These are phyloP conservation scores for Lolium perenne DNA, from an alignment of 176 grass and related monocot genomes.

Conservation along the genomic window DNA sequence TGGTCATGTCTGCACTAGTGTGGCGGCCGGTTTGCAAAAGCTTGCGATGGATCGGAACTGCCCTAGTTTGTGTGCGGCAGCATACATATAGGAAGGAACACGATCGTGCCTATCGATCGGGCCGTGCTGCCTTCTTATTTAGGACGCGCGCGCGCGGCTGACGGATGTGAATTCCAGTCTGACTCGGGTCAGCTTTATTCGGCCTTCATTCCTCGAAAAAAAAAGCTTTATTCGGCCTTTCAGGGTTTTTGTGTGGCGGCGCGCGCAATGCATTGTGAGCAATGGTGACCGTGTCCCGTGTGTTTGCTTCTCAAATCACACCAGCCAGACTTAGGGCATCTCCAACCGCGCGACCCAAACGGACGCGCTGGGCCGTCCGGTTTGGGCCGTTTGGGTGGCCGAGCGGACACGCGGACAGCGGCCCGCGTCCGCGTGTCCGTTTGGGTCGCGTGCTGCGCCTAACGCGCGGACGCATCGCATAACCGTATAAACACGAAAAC, in stretches of 20 bases:
- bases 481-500: no score
- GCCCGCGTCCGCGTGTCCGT: no score
- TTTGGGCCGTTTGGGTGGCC: no score
- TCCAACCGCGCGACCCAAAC: no score
- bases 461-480: no score
- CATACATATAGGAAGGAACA: neutral
- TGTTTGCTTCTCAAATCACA: neutral
- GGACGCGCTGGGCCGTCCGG: no score
- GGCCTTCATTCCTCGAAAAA: no score
- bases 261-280: neutral
- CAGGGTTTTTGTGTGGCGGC: neutral
- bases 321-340: neutral
- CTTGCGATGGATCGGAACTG: neutral
- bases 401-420: no score
- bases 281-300: neutral
- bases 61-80: constrained; percentile 5
- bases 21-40: constrained; percentile 10
- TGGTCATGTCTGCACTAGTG: constrained; percentile 4
- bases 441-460: no score
- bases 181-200: neutral
- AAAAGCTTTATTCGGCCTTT: no score
- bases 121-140: neutral
- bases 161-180: neutral
- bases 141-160: neutral
- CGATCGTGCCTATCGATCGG: neutral